Evolutionary conservation across 805 yeast species (phyloP).

Genomic region (Candida nanaspora): DNA sequence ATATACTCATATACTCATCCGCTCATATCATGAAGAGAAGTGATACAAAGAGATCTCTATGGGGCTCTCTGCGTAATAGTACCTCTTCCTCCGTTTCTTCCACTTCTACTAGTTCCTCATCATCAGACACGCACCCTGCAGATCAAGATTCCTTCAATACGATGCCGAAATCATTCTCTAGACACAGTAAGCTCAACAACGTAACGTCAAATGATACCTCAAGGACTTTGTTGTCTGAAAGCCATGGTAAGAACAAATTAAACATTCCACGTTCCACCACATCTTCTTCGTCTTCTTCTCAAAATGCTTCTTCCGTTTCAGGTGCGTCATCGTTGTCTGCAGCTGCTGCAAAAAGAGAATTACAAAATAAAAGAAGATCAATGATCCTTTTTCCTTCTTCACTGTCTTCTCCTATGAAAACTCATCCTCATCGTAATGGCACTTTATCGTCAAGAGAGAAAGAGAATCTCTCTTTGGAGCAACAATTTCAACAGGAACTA

Average conservation of each 20-base stretch:
- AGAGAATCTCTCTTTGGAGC: not conserved
- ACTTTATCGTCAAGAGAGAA: too few species aligned
- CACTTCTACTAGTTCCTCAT: not conserved
- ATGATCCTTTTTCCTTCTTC: not conserved
- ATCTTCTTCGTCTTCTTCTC: too few species aligned
- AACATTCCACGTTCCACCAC: too few species aligned
- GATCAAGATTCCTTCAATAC: not conserved
- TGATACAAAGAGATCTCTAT: conserved; percentile 1
- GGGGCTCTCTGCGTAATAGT: conserved; percentile 1
- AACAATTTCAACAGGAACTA: not conserved
- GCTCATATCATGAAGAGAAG: conserved; percentile 1
- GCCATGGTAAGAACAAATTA: too few species aligned
- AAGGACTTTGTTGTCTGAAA: too few species aligned
- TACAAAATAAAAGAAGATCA: not conserved
- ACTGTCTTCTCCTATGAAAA: not conserved
- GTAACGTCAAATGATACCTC: not conserved
- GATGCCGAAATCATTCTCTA: not conserved
- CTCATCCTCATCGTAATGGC: not conserved
- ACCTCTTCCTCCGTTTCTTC: too few species aligned
- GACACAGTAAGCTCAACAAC: not conserved
- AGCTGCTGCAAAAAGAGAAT: not conserved
- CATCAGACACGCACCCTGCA: not conserved
- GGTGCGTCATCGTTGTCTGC: too few species aligned
- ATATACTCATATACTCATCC: too few species aligned
- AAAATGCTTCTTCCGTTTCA: too few species aligned